Conservation (phyloP, 345 rosid species). For the Lepidium aucheri region DNA sequence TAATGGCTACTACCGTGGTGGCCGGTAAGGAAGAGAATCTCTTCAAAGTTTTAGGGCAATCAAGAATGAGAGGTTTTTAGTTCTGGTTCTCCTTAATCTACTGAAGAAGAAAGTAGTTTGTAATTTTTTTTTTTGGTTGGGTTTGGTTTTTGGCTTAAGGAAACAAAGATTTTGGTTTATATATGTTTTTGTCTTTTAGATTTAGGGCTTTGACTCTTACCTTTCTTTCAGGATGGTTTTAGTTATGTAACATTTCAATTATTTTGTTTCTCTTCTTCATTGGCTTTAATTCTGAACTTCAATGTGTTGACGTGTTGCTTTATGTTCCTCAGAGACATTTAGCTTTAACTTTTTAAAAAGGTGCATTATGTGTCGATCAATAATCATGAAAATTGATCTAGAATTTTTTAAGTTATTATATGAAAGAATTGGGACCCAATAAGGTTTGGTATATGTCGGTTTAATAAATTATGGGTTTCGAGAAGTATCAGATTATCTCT, state of each 20-base stretch:
- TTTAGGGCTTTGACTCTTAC: slow-evolving; percentile 1
- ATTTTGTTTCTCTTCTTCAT: slow-evolving; percentile 1
- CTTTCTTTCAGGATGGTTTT: slow-evolving; percentile 35
- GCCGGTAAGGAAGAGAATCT: slow-evolving; percentile 26
- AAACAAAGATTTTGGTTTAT: slow-evolving; percentile 27
- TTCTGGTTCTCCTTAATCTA: slow-evolving; percentile 5
- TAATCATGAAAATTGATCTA: too few species aligned
- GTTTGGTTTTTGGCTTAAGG: not conserved
- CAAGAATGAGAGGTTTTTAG: slow-evolving; percentile 1
- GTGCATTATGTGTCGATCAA: too few species aligned
- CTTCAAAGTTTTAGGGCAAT: slow-evolving; percentile 15
- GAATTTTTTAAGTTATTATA: too few species aligned
- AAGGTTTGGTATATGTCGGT: slow-evolving; percentile 3
- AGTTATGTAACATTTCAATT: slow-evolving; percentile 36
- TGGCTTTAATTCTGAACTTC: not conserved
- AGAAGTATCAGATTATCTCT: slow-evolving; percentile 18
- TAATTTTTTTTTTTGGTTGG: slow-evolving; percentile 22
- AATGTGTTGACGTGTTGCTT: not conserved
- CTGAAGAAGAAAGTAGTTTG: slow-evolving; percentile 18
- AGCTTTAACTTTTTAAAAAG: not conserved
- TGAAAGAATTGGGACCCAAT: not conserved
- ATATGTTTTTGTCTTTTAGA: slow-evolving; percentile 25
- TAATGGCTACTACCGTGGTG: slow-evolving; percentile 59
- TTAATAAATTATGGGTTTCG: not conserved
- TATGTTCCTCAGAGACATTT: not conserved